These are phyloP conservation scores for Hypoxylon lenormandii DNA, from an alignment of 495 filamentous ascomycete genomes.

Conservation along the genomic window DNA sequence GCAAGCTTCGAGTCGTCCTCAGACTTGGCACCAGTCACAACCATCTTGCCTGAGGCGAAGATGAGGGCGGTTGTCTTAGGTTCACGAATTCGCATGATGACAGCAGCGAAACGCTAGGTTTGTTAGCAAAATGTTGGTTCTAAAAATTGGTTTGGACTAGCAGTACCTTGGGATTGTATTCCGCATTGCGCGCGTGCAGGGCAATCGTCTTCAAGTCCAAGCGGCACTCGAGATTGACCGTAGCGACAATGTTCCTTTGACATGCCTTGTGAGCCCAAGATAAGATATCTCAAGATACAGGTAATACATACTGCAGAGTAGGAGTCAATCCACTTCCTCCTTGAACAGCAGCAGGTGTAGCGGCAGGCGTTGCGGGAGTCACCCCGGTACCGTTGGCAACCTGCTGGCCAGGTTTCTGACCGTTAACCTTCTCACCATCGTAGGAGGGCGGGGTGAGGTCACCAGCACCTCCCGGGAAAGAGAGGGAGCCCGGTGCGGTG, in stretches of 20 bases:
- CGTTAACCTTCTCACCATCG: slow-evolving; percentile 65
- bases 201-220: slow-evolving; percentile 99
- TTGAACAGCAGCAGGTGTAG: slow-evolving; percentile 82
- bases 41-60: slow-evolving; percentile 99
- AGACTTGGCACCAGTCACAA: slow-evolving; percentile 97
- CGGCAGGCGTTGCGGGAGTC: slow-evolving; percentile 94
- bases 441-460: slow-evolving; percentile 78
- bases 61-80: slow-evolving; percentile 98
- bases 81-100: slow-evolving; percentile 99
- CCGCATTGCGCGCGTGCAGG: slow-evolving; percentile 96
- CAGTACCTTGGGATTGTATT: slow-evolving; percentile 95
- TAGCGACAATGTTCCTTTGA: slow-evolving; percentile 98
- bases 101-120: slow-evolving; percentile 94
- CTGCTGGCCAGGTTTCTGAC: slow-evolving; percentile 65
- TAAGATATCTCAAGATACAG: slow-evolving; percentile 45
- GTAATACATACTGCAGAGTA: slow-evolving; percentile 94
- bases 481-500: slow-evolving; percentile 87
- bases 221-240: slow-evolving; percentile 97
- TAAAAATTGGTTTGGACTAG: slow-evolving; percentile 50
- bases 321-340: slow-evolving; percentile 93
- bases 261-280: slow-evolving; percentile 71
- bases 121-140: slow-evolving; percentile 59
- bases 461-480: slow-evolving; percentile 84
- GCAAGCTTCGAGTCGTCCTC: slow-evolving; percentile 98
- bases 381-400: slow-evolving; percentile 79